Evolutionary conservation across 2,329 filamentous ascomycete species (phyloP), one percentile per base, ranked within the genome.

Genomic region (Boeremia exigua): DNA sequence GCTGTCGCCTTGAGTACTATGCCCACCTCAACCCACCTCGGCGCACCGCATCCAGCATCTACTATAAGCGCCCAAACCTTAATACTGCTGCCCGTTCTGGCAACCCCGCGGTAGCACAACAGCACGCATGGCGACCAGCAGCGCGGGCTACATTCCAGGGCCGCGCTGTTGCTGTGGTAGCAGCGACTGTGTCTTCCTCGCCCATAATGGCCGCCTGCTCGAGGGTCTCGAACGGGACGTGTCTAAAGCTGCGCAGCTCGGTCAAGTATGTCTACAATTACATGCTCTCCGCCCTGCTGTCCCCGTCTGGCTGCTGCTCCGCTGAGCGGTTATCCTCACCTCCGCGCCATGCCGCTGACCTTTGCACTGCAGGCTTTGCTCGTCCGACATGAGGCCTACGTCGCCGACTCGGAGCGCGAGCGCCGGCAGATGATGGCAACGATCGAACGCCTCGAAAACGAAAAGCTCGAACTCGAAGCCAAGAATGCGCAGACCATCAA

Each of bases 371-470:
- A 98, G 95, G 92, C 92, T 57, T 83, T 99, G 53, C 86, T 99
- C 37, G 87, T 89, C 62, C 89, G 94, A 68, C 93, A 99, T 84
- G 93, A 98, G 81, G 87, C 90, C 56, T 97, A 96, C 77, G 94
- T 97, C 83, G 88, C 88, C 65, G 92, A 96, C 75, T 92, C 93
- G 56, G 92, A 96, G 80, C 86, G 87, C 66, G 92, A 97, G 74
- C 90, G 93, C 58, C 80, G 82, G 58, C 85, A 88, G 58, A 86
- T 97, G 77, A 83, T 85, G 39, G 77, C 80, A 42, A 90, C 85
- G 59, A 92, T 97, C 72, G 88, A 90, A 66, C 83, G 83, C 61
- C 82, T 99, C 48, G 91, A 96, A 78, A 75, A 75, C 46, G 83
- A 88, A 64, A 96, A 96, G 78, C 65, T 74, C 48, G 70, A 70